Evolutionary conservation across 768 basidiomycete species (phyloP).

Genomic region (Leccinum pellstonianum): DNA sequence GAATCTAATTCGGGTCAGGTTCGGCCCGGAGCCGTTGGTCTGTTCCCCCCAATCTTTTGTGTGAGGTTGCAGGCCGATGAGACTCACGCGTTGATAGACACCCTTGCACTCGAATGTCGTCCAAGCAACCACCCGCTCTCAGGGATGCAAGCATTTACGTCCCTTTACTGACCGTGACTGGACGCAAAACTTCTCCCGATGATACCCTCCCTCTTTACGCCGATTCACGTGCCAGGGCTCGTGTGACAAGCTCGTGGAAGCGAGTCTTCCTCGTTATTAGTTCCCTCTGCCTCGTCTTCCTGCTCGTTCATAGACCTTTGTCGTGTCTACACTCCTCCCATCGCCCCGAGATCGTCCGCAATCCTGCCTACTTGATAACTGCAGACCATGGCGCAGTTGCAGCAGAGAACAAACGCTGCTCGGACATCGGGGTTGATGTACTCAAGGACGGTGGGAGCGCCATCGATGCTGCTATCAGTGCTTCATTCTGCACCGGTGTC

Average conservation of each 20-base stretch:
- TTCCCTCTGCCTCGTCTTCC: constrained; percentile 15
- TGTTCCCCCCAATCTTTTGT: no score
- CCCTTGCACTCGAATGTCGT: constrained; percentile 4
- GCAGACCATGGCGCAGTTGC: constrained; percentile 86
- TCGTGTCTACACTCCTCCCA: background rate
- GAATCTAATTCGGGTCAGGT: no score
- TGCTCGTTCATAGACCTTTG: constrained; percentile 6
- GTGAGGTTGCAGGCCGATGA: background rate
- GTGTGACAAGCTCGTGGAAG: constrained; percentile 12
- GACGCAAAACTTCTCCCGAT: background rate
- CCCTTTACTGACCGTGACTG: background rate
- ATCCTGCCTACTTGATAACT: constrained; percentile 55
- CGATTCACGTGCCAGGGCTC: background rate
- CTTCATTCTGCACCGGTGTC: constrained; percentile 76
- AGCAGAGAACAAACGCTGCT: constrained; percentile 83
- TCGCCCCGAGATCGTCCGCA: constrained; percentile 28
- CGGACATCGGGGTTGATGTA: constrained; percentile 75
- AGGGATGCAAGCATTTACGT: background rate
- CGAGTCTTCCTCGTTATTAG: constrained; percentile 8
- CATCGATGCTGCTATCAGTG: constrained; percentile 80
- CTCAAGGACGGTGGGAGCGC: constrained; percentile 87
- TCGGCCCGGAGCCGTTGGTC: no score
- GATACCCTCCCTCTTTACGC: constrained; percentile 23
- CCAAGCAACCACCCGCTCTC: background rate
- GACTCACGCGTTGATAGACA: background rate